Conservation (phyloP, 192 early-diverging fungal species). For the Cladochytrium replicatum region DNA sequence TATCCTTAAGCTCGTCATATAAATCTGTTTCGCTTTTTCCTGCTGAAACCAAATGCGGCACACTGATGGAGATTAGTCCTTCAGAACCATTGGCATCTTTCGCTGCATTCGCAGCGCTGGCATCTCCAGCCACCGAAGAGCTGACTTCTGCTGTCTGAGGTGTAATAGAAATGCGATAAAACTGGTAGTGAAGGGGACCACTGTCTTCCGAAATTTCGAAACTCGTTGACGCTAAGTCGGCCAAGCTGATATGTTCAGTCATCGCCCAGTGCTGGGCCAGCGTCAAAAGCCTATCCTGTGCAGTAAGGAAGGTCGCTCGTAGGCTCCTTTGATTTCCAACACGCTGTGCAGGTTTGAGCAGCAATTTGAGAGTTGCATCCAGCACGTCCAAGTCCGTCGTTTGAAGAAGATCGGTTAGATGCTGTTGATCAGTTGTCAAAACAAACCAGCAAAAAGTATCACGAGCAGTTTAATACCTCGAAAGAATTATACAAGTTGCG, state of each 20-base stretch:
- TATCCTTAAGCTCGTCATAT: conserved; percentile 48
- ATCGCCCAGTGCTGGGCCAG: no score
- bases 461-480: no score
- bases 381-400: conserved; percentile 73
- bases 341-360: conserved; percentile 85
- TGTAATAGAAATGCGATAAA: no score
- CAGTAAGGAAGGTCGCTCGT: conserved; percentile 33
- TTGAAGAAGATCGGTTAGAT: conserved; percentile 69
- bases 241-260: no score
- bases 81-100: conserved; percentile 20
- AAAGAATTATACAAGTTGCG: conserved; percentile 87
- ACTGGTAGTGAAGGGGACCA: no score
- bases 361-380: conserved; percentile 62
- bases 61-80: conserved; percentile 50
- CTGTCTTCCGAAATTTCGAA: no score
- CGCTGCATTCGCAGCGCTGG: not conserved
- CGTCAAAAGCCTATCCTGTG: no score
- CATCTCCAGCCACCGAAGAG: conserved; percentile 1
- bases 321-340: conserved; percentile 64
- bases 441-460: no score
- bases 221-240: no score
- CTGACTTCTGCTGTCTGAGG: no score
- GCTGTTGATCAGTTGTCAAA: no score
- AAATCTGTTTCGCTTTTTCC: conserved; percentile 41
- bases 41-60: conserved; percentile 23